A percentile compares a stretch with the other conserved stretches of the same genome.
phyloP scores from a whole-genome alignment of 1,139 yeast species.

The Yamadazyma pseudoaaseri region DNA sequence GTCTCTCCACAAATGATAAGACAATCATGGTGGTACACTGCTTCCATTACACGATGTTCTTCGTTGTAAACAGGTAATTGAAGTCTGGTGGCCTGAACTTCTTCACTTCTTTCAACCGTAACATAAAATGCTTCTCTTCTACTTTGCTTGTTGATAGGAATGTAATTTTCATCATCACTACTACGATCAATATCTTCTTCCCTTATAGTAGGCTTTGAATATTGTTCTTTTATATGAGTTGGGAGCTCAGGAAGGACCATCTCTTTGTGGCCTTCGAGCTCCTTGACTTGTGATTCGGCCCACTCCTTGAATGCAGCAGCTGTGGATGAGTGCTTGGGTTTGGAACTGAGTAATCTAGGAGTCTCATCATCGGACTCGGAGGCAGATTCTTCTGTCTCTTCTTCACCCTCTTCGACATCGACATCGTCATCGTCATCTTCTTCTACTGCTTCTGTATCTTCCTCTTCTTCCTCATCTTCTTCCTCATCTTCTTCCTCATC shows the following conservation, averaged over 20 bases:
- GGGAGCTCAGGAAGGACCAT: conserved; percentile 50
- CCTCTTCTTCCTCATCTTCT: conserved; percentile 17
- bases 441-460: conserved; percentile 16
- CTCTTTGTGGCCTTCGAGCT: conserved; percentile 58
- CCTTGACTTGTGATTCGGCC: conserved; percentile 59
- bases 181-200: conserved; percentile 64
- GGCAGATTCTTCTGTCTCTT: conserved; percentile 18
- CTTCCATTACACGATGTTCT: conserved; percentile 95
- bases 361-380: conserved; percentile 19
- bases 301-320: conserved; percentile 55
- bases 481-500: conserved; percentile 17
- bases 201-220: conserved; percentile 43
- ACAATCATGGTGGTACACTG: conserved; percentile 88
- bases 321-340: conserved; percentile 41
- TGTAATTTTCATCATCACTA: conserved; percentile 55
- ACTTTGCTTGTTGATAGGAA: conserved; percentile 54
- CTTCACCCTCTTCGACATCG: conserved; percentile 18
- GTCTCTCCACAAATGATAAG: conserved; percentile 92
- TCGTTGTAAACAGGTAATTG: conserved; percentile 86
- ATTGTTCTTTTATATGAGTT: conserved; percentile 44
- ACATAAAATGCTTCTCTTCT: conserved; percentile 69
- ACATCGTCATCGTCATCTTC: conserved; percentile 38
- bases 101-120: conserved; percentile 60
- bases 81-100: conserved; percentile 64
- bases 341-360: conserved; percentile 34